Conservation (phyloP, 2,329 filamentous ascomycete genomes). For the Xylaria sp. region DNA sequence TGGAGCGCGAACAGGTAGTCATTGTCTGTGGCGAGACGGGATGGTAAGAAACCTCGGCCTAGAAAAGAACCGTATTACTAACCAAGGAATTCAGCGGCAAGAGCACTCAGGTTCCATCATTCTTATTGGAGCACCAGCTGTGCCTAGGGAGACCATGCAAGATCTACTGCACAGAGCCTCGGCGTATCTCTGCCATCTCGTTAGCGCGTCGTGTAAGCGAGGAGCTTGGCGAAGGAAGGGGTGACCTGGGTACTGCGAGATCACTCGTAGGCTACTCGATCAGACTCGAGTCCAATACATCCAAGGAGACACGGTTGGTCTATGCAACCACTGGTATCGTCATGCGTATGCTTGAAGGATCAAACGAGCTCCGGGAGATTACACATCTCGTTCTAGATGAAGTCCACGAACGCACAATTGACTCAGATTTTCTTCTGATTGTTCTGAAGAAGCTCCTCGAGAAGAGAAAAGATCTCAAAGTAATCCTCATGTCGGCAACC, state of each 20-base stretch:
- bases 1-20: constrained; percentile 84
- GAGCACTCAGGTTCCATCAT: constrained; percentile 96
- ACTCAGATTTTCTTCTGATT: constrained; percentile 95
- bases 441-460: constrained; percentile 85
- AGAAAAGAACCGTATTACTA: neutral
- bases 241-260: constrained; percentile 81
- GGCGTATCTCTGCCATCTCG: constrained; percentile 95
- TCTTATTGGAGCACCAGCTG: constrained; percentile 89
- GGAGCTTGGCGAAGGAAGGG: constrained; percentile 86
- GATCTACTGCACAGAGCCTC: constrained; percentile 94
- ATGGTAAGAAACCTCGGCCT: constrained; percentile 63
- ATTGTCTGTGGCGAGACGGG: constrained; percentile 98
- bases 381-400: constrained; percentile 97
- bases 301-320: constrained; percentile 82
- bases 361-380: constrained; percentile 86
- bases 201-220: constrained; percentile 92
- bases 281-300: constrained; percentile 87
- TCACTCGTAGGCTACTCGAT: constrained; percentile 97
- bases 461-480: constrained; percentile 83
- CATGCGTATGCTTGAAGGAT: constrained; percentile 95
- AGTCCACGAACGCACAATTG: constrained; percentile 95
- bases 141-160: constrained; percentile 84
- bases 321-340: constrained; percentile 94
- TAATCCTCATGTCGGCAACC: constrained; percentile 97
- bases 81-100: constrained; percentile 72